Evolutionary conservation across 192 early-diverging fungal genomes (phyloP).

Genomic region (Backusella sp.): DNA sequence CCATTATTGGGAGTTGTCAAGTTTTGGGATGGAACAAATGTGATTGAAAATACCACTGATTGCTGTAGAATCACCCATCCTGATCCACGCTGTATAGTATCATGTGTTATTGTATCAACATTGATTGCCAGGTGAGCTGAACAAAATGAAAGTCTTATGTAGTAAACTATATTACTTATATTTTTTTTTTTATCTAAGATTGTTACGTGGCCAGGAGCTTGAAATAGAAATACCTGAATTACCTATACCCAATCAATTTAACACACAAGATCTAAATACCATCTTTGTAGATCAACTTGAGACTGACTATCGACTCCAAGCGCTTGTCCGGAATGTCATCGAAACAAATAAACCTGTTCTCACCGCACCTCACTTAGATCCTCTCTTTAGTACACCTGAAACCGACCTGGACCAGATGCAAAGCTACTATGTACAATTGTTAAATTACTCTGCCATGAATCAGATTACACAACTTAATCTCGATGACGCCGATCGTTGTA

Average conservation of each 20-base stretch:
- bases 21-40: slow-evolving; percentile 46
- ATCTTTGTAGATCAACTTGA: slow-evolving; percentile 11
- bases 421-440: slow-evolving; percentile 23
- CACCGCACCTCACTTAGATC: slow-evolving; percentile 29
- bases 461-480: slow-evolving; percentile 2
- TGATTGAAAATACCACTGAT: slow-evolving; percentile 34
- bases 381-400: slow-evolving; percentile 30
- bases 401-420: slow-evolving; percentile 22
- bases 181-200: background rate
- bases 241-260: slow-evolving; percentile 5
- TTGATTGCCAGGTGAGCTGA: slow-evolving; percentile 31
- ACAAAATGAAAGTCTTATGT: background rate
- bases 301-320: slow-evolving; percentile 18
- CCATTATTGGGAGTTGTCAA: slow-evolving; percentile 38
- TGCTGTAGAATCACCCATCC: slow-evolving; percentile 45
- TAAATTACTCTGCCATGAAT: slow-evolving; percentile 12
- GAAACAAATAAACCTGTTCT: slow-evolving; percentile 34
- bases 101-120: slow-evolving; percentile 40
- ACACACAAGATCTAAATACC: background rate
- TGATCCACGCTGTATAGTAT: slow-evolving; percentile 45
- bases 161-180: background rate
- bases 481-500: slow-evolving; percentile 2
- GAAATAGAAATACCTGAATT: slow-evolving; percentile 16
- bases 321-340: slow-evolving; percentile 29
- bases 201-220: slow-evolving; percentile 34